These are phyloP conservation scores for Sporothrix curviconia DNA, from an alignment of 2,329 filamentous ascomycete genomes.

Conservation along the genomic window DNA sequence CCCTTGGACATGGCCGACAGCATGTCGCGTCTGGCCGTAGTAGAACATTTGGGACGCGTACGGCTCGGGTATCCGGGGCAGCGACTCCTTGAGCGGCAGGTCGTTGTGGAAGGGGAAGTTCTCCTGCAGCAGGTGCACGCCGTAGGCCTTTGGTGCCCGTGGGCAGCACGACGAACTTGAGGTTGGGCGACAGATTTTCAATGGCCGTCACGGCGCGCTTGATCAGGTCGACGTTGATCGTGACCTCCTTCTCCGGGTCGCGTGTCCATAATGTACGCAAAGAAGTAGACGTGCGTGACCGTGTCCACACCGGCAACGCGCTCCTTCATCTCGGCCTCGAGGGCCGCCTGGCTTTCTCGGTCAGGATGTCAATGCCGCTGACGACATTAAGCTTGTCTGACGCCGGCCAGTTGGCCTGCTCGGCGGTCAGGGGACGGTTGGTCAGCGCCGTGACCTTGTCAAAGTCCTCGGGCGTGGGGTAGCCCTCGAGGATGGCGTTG, in stretches of 20 bases:
- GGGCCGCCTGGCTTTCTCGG: constrained; percentile 23
- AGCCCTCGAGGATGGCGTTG: constrained; percentile 40
- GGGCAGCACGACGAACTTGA: constrained; percentile 35
- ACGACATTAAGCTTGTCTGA: constrained; percentile 28
- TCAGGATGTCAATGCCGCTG: constrained; percentile 31
- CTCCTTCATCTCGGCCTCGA: constrained; percentile 29
- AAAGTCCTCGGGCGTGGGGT: constrained; percentile 38
- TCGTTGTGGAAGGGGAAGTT: constrained; percentile 25
- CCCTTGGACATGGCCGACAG: constrained; percentile 29
- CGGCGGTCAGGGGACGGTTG: constrained; percentile 33
- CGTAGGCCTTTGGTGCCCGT: constrained; percentile 37
- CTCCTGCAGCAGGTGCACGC: constrained; percentile 26
- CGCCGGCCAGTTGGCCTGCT: constrained; percentile 26
- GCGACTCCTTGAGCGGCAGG: constrained; percentile 33
- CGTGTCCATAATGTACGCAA: constrained; percentile 33
- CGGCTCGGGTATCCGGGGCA: constrained; percentile 35
- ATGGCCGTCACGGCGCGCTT: constrained; percentile 32
- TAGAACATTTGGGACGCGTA: constrained; percentile 40
- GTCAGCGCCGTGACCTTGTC: constrained; percentile 40
- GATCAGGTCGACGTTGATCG: constrained; percentile 33
- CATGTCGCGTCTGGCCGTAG: constrained; percentile 38
- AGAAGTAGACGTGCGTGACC: constrained; percentile 39
- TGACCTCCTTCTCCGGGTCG: constrained; percentile 27
- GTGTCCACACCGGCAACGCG: constrained; percentile 31
- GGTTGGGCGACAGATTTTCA: constrained; percentile 30